Percentiles rank a stretch among this genome's conserved stretches.
Evolutionary conservation across 108 stramenopile species (phyloP).

Genomic region (Cylindrotheca fusiformis): DNA sequence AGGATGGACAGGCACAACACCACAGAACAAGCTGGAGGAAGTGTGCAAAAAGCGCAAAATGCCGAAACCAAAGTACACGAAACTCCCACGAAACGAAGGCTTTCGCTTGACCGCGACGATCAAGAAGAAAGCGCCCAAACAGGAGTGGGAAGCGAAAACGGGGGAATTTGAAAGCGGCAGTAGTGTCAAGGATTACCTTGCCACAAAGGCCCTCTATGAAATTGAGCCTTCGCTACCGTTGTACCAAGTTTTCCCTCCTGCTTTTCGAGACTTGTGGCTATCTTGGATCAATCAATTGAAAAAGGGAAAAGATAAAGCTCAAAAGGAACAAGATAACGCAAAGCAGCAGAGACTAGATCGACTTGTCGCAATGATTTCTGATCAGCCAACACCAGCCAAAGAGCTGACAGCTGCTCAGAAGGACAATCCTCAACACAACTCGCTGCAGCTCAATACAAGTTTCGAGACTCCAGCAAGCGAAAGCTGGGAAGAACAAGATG

Average conservation of each 20-base stretch:
- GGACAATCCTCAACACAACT: neutral
- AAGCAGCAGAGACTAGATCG: slow-evolving; percentile 28
- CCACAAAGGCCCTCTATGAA: slow-evolving; percentile 59
- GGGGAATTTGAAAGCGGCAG: slow-evolving; percentile 20
- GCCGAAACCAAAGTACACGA: slow-evolving; percentile 48
- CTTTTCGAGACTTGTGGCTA: slow-evolving; percentile 61
- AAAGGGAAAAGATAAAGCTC: slow-evolving; percentile 24
- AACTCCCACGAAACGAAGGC: slow-evolving; percentile 23
- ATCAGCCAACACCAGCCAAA: neutral
- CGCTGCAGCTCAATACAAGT: neutral
- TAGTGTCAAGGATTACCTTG: slow-evolving; percentile 43
- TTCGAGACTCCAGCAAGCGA: neutral
- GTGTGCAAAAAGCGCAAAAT: slow-evolving; percentile 51
- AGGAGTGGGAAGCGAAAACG: slow-evolving; percentile 8
- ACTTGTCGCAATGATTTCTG: slow-evolving; percentile 33
- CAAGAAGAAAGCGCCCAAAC: slow-evolving; percentile 1
- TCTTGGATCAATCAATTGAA: slow-evolving; percentile 48
- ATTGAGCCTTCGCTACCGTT: slow-evolving; percentile 51
- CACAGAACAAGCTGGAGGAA: slow-evolving; percentile 58
- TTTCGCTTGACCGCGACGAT: slow-evolving; percentile 21
- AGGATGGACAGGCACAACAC: slow-evolving; percentile 74
- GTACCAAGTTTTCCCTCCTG: slow-evolving; percentile 58
- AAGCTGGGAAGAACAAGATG: slow-evolving; percentile 13
- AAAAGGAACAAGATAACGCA: slow-evolving; percentile 19
- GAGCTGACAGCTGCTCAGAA: neutral